These are phyloP conservation scores for Bipolaris sorokiniana DNA, from an alignment of 2,329 filamentous ascomycete genomes.

Conservation along the genomic window DNA sequence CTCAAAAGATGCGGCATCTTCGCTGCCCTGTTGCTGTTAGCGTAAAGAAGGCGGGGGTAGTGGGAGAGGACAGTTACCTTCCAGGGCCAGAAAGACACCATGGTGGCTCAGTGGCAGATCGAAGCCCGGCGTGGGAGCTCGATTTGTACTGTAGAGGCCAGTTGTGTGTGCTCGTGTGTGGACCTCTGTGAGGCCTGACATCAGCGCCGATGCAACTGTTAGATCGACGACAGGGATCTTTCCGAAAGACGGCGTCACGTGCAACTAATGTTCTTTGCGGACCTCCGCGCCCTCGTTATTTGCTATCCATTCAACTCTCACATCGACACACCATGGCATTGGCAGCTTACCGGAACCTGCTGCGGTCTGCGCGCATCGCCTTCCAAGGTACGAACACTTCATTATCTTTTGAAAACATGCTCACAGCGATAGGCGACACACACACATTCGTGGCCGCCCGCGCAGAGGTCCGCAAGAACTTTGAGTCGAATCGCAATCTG, in stretches of 20 bases:
- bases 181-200: constrained; percentile 22
- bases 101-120: constrained; percentile 48
- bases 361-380: constrained; percentile 80
- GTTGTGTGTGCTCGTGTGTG: constrained; percentile 37
- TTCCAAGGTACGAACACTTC: constrained; percentile 71
- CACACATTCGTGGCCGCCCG: constrained; percentile 73
- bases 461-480: constrained; percentile 72
- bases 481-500: constrained; percentile 70
- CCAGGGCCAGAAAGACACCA: constrained; percentile 86
- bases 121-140: constrained; percentile 36
- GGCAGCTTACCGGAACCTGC: constrained; percentile 77
- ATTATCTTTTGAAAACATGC: neutral
- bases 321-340: constrained; percentile 61
- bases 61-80: constrained; percentile 16
- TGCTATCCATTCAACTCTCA: neutral
- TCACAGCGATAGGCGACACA: constrained; percentile 66
- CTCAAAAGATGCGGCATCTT: constrained; percentile 90
- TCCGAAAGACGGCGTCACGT: constrained; percentile 17
- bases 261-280: constrained; percentile 29
- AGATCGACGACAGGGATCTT: constrained; percentile 31
- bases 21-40: constrained; percentile 65
- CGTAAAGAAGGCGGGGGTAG: neutral
- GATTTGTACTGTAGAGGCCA: constrained; percentile 28
- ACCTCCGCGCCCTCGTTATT: constrained; percentile 17
- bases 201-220: constrained; percentile 28